Base-by-base conservation (phyloP, 129 eudicot genomes). In the Lonicera japonica region DNA sequence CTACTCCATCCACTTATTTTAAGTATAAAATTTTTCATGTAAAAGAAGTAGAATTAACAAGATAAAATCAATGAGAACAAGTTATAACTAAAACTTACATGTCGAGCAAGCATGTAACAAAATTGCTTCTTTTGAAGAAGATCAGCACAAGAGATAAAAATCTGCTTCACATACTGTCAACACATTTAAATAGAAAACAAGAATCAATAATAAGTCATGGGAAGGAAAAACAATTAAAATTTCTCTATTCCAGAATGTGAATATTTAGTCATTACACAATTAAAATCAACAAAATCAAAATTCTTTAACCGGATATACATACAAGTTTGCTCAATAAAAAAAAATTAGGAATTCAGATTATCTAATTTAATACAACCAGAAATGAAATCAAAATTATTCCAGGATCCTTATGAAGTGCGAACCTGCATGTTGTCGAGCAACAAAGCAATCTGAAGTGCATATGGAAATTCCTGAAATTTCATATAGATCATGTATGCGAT, bases 41-140 rank as follows among this genome's bases (percentile, higher is more conserved):
- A 58, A 58, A 58, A 58, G 40, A 5, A 20, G 29, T 51, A 34
- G 11, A 45, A 17, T n/a, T 9, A 51, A 22, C 24, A 63, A 22
- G 13, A 11, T 46, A 45, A 23, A 50, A 8, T 52, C 1, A 47
- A 50, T 15, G 2, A 14, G 16, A 50, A 50, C 55, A 50, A 45
- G 55, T 14, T 19, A n/a, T 1, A 12, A 11, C 14, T 16, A 66
- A 43, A 21, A 70, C 96, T 85, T 81, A 94, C 99, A 67, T 94
- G 99, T 46, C 99, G 86, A 45, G 89, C 99, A 64, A 88, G 85
- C 70, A 94, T 94, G 86, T 78, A 94, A 64, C 95, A 82, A 34
- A 94, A 88, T 52, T 94, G 96, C 85, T 85, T 80, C 83, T 89
- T 94, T 57, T 56, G 71, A 73, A 67, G 76, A 56, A 75, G 74